Conservation (phyloP, 2,329 filamentous ascomycete genomes). For the Colletotrichum orchidophilum region DNA sequence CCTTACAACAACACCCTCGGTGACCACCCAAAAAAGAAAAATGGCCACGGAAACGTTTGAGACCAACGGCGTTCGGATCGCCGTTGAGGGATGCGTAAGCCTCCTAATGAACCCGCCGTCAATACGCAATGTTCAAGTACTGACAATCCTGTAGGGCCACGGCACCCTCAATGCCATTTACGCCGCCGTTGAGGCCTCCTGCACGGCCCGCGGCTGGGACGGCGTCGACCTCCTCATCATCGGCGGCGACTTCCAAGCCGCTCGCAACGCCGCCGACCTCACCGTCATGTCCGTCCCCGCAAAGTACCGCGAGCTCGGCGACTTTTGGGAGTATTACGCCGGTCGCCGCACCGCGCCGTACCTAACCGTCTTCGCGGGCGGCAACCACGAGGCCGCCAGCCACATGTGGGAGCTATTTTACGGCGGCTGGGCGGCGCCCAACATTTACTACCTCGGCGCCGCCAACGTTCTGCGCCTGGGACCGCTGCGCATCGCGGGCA, state of each 20-base stretch:
- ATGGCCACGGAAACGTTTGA: slow-evolving; percentile 47
- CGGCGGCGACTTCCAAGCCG: slow-evolving; percentile 88
- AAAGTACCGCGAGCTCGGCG: slow-evolving; percentile 88
- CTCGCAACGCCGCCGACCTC: slow-evolving; percentile 88
- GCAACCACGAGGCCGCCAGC: slow-evolving; percentile 94
- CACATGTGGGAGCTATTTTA: slow-evolving; percentile 94
- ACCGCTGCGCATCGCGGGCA: slow-evolving; percentile 84
- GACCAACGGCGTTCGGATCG: slow-evolving; percentile 72
- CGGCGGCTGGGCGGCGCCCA: slow-evolving; percentile 95
- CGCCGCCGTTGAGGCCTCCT: slow-evolving; percentile 75
- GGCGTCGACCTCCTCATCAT: slow-evolving; percentile 91
- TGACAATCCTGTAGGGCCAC: slow-evolving; percentile 72
- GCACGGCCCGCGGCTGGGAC: slow-evolving; percentile 78
- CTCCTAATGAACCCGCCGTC: slow-evolving; percentile 30
- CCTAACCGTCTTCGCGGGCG: slow-evolving; percentile 90
- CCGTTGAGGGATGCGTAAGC: slow-evolving; percentile 86
- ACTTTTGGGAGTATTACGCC: slow-evolving; percentile 95
- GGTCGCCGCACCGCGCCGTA: slow-evolving; percentile 82
- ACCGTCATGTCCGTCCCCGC: slow-evolving; percentile 88
- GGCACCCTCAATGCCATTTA: slow-evolving; percentile 94
- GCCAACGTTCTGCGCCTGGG: slow-evolving; percentile 89
- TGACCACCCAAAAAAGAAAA: slow-evolving; percentile 32
- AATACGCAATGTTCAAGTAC: neutral
- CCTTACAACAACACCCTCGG: slow-evolving; percentile 19
- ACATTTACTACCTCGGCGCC: slow-evolving; percentile 96